A percentile compares a stretch with the other conserved stretches of the same genome.
These are phyloP conservation scores for Boletellus ananiceps DNA, from an alignment of 768 basidiomycete species.

Conservation along the genomic window DNA sequence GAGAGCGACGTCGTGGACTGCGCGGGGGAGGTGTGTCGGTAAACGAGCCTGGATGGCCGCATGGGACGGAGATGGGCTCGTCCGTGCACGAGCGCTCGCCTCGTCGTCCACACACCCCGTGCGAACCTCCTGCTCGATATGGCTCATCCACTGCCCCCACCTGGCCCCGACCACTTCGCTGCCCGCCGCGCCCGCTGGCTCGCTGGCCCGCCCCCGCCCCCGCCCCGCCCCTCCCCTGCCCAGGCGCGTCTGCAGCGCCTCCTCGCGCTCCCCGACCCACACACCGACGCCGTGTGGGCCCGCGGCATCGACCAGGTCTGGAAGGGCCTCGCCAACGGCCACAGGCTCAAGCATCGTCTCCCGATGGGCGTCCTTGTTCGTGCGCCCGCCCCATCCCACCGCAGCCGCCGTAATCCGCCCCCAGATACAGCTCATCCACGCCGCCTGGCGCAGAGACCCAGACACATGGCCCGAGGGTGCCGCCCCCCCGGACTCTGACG, in stretches of 20 bases:
- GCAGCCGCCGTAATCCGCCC: conserved; percentile 5
- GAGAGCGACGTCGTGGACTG: conserved; percentile 78
- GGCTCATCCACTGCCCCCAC: conserved; percentile 44
- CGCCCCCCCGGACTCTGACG: conserved; percentile 59
- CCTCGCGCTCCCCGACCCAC: conserved; percentile 43
- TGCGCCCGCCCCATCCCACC: conserved; percentile 5
- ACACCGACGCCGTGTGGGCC: conserved; percentile 52
- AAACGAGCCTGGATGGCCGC: conserved; percentile 33
- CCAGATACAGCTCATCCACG: conserved; percentile 69
- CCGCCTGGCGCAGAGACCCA: conserved; percentile 68
- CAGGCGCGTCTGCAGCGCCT: conserved; percentile 48
- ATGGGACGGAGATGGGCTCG: conserved; percentile 3
- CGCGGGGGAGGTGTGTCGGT: conserved; percentile 44
- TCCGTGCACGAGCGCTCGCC: neutral
- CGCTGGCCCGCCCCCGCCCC: conserved; percentile 16
- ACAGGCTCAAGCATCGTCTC: conserved; percentile 51
- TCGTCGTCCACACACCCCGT: conserved; percentile 3
- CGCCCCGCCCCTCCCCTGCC: conserved; percentile 31
- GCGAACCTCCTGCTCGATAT: conserved; percentile 22
- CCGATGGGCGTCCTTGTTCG: conserved; percentile 63
- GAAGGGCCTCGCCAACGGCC: conserved; percentile 57
- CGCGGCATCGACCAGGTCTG: conserved; percentile 58
- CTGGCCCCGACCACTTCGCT: conserved; percentile 60
- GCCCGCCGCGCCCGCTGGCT: conserved; percentile 66
- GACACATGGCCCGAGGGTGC: conserved; percentile 69